These are phyloP conservation scores for Phytophthora idaei DNA, from an alignment of 352 stramenopile species.

Conservation along the genomic window DNA sequence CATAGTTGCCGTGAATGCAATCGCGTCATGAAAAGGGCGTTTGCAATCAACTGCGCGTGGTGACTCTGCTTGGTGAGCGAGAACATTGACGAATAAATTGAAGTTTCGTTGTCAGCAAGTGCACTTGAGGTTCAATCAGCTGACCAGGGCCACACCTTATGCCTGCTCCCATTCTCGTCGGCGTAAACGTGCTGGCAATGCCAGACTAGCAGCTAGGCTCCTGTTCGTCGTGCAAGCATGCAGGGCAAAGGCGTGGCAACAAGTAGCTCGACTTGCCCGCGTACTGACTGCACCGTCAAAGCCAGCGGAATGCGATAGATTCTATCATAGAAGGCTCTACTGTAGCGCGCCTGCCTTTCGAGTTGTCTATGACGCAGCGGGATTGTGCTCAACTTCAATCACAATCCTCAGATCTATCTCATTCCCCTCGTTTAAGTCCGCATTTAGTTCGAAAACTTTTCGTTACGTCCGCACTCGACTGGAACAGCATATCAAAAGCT, in stretches of 20 bases:
- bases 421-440: slow-evolving; percentile 22
- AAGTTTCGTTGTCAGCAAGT: slow-evolving; percentile 13
- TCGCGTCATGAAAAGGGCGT: neutral
- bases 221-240: too few species aligned
- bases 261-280: neutral
- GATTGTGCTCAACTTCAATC: slow-evolving; percentile 37
- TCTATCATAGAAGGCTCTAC: too few species aligned
- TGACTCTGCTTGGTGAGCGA: slow-evolving; percentile 10
- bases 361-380: slow-evolving; percentile 17
- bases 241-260: neutral
- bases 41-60: slow-evolving; percentile 21
- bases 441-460: neutral
- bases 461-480: slow-evolving; percentile 11
- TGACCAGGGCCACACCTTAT: slow-evolving; percentile 17
- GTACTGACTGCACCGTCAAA: neutral
- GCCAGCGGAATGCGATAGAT: neutral
- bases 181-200: slow-evolving; percentile 15
- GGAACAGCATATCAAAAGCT: slow-evolving; percentile 13
- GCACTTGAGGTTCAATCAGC: slow-evolving; percentile 27
- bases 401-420: slow-evolving; percentile 23
- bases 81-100: slow-evolving; percentile 26
- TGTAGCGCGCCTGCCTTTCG: slow-evolving; percentile 2
- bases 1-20: neutral
- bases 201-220: neutral
- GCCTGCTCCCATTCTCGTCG: slow-evolving; percentile 9